These are phyloP conservation scores for Flaveria brownii DNA, from an alignment of 129 eudicot genomes.

Conservation along the genomic window DNA sequence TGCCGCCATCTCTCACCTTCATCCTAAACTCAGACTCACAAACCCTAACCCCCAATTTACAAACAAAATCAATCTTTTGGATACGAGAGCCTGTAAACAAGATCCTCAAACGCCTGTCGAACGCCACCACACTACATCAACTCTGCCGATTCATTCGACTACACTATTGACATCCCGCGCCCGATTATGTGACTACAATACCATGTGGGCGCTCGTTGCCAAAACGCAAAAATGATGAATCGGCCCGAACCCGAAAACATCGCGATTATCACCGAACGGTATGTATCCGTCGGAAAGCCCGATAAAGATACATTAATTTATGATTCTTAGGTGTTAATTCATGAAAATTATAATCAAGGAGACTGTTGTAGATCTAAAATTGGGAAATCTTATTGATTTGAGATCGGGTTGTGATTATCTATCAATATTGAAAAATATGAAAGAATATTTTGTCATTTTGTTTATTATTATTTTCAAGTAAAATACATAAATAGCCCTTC, in stretches of 20 bases:
- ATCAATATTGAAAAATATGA: too few relatives aligned
- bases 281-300: conserved; percentile 72
- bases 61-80: conserved; percentile 35
- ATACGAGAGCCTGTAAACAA: conserved; percentile 60
- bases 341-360: too few relatives aligned
- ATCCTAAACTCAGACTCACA: too few relatives aligned
- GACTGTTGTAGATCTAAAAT: too few relatives aligned
- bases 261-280: conserved; percentile 76
- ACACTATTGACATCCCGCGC: conserved; percentile 82
- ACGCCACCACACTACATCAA: conserved; percentile 62
- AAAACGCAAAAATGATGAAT: conserved; percentile 51
- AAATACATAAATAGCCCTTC: too few relatives aligned
- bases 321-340: too few relatives aligned
- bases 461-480: too few relatives aligned
- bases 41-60: too few relatives aligned
- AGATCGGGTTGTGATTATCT: too few relatives aligned
- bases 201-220: conserved; percentile 64
- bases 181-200: conserved; percentile 68
- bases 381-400: too few relatives aligned
- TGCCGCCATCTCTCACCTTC: too few relatives aligned
- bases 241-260: conserved; percentile 77
- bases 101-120: conserved; percentile 67
- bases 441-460: too few relatives aligned
- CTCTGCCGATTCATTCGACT: conserved; percentile 60
- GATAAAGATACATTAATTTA: conserved; percentile 28